These are phyloP conservation scores for Paraphoma sp. DNA, from an alignment of 2,329 filamentous ascomycete genomes.

Conservation along the genomic window DNA sequence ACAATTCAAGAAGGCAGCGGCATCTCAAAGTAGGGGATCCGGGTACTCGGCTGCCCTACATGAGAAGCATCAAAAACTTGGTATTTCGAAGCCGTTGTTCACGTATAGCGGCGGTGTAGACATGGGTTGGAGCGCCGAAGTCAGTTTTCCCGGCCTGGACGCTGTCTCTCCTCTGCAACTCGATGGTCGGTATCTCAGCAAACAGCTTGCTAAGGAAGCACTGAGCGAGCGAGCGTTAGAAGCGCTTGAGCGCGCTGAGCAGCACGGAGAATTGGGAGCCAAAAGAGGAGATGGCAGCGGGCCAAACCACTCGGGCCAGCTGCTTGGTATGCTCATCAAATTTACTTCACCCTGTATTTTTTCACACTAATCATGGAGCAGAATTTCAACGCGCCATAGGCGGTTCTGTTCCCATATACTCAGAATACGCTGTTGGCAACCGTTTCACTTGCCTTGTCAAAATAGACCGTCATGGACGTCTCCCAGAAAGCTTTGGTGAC, in stretches of 20 bases:
- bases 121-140: slow-evolving; percentile 26
- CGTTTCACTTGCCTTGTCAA: slow-evolving; percentile 40
- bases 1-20: slow-evolving; percentile 23
- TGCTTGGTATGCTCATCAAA: slow-evolving; percentile 44
- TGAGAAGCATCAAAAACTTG: slow-evolving; percentile 33
- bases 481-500: slow-evolving; percentile 43
- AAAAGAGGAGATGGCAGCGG: neutral
- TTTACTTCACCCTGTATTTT: neutral
- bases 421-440: slow-evolving; percentile 42
- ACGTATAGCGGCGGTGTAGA: slow-evolving; percentile 15
- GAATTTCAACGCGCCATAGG: slow-evolving; percentile 40
- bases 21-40: slow-evolving; percentile 3
- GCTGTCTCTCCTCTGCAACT: slow-evolving; percentile 28
- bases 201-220: slow-evolving; percentile 53
- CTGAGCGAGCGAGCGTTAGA: slow-evolving; percentile 42
- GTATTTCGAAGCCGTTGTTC: slow-evolving; percentile 29
- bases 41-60: slow-evolving; percentile 29
- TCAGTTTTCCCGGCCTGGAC: slow-evolving; percentile 28
- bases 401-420: slow-evolving; percentile 43
- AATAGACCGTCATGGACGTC: slow-evolving; percentile 23
- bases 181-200: slow-evolving; percentile 23
- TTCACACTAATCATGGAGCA: slow-evolving; percentile 1
- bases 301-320: slow-evolving; percentile 45
- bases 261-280: slow-evolving; percentile 11
- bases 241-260: slow-evolving; percentile 30